Conservation (phyloP, 2,329 filamentous ascomycete species). For the Penicillium sp. region DNA sequence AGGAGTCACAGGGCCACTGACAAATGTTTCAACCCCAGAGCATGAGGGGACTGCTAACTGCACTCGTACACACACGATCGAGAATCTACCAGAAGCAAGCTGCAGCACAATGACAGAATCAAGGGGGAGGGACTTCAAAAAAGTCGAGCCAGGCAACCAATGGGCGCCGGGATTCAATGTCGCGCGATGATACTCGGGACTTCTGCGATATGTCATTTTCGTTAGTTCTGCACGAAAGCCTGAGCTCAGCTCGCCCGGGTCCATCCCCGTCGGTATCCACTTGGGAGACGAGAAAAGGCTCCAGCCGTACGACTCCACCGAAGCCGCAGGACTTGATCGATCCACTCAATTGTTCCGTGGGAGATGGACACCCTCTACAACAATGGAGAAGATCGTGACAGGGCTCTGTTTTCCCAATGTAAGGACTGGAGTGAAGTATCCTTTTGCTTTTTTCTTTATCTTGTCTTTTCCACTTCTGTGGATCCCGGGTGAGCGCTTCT, state of each 20-base stretch:
- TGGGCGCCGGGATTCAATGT: constrained; percentile 6
- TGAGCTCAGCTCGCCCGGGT: constrained; percentile 15
- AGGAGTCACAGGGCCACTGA: background rate
- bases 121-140: too few relatives aligned
- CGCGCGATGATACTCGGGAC: constrained; percentile 1
- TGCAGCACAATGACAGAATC: too few relatives aligned
- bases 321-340: constrained; percentile 2
- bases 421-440: too few relatives aligned
- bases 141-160: constrained; percentile 9
- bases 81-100: too few relatives aligned
- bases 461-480: too few relatives aligned
- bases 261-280: constrained; percentile 14
- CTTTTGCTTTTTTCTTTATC: too few relatives aligned
- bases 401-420: too few relatives aligned
- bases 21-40: constrained; percentile 11
- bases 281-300: constrained; percentile 3
- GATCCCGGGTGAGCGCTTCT: too few relatives aligned
- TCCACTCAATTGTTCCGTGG: constrained; percentile 1
- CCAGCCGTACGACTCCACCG: constrained; percentile 12
- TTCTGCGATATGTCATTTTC: constrained; percentile 24
- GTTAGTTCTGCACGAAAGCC: constrained; percentile 4
- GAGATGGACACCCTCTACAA: too few relatives aligned
- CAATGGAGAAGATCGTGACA: too few relatives aligned
- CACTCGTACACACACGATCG: too few relatives aligned
- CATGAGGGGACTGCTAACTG: too few relatives aligned